A percentile compares a stretch with the other conserved stretches of the same genome.
Conservation (phyloP, 306 rosid genomes). For the Cucurbita maxima region DNA sequence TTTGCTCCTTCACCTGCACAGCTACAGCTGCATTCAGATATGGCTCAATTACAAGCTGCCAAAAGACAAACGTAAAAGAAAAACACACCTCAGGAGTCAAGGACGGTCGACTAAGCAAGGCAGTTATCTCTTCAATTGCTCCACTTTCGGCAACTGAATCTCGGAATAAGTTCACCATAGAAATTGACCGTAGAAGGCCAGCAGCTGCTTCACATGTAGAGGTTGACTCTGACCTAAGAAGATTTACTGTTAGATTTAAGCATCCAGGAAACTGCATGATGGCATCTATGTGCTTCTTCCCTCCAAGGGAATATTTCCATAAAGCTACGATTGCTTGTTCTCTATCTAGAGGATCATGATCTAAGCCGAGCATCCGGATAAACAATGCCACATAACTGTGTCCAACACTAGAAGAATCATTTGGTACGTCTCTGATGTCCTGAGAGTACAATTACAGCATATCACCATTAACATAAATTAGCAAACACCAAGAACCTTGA, state of each 20-base stretch:
- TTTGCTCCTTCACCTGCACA: slow-evolving; percentile 71
- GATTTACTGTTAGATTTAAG: slow-evolving; percentile 52
- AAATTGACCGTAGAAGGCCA: slow-evolving; percentile 65
- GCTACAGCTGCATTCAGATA: slow-evolving; percentile 11
- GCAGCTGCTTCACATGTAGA: slow-evolving; percentile 81
- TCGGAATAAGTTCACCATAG: slow-evolving; percentile 49
- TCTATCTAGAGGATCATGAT: slow-evolving; percentile 52
- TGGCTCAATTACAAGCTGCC: slow-evolving; percentile 18
- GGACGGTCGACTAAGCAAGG: slow-evolving; percentile 43
- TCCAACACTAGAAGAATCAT: slow-evolving; percentile 27
- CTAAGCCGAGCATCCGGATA: slow-evolving; percentile 81
- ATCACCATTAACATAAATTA: background rate
- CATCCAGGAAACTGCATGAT: slow-evolving; percentile 82
- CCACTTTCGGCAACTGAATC: slow-evolving; percentile 66
- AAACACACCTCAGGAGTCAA: slow-evolving; percentile 53
- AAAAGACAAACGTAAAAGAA: background rate
- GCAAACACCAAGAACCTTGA: background rate
- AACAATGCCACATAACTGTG: slow-evolving; percentile 61
- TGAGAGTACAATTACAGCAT: slow-evolving; percentile 15
- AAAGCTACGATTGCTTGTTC: slow-evolving; percentile 67
- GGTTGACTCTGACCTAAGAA: slow-evolving; percentile 59
- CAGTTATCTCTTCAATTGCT: slow-evolving; percentile 71
- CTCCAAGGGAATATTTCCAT: slow-evolving; percentile 88
- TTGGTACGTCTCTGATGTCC: slow-evolving; percentile 34
- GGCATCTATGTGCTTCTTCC: slow-evolving; percentile 58